Evolutionary conservation across 768 basidiomycete genomes (phyloP), one percentile per base, ranked within the genome.

Genomic region (Crepidotus variabilis): DNA sequence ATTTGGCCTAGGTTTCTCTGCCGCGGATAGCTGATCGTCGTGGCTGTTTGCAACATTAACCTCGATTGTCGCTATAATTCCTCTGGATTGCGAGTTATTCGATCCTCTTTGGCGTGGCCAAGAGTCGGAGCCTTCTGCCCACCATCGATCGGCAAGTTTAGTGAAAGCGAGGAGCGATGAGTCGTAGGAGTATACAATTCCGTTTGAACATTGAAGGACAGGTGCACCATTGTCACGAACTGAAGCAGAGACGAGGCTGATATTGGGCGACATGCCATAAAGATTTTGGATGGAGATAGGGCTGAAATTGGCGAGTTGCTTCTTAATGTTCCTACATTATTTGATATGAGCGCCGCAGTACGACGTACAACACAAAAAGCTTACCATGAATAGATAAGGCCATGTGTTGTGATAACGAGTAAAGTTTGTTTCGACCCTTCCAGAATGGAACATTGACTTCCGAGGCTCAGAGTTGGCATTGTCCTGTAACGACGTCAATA

Each of bases 121-220:
- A 20, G 80, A 82, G 58, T 91, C 88, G 0, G 90, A 92, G 39
- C 90, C 88, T 61, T 88, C 82, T 0, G 87, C 75, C 87, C 90
- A 95, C 92, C 94, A 96, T 1, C 81, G 73, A 50, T 92, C 89
- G 45, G 84, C 84, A 39, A 98, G 71, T 61, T 87, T 86, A 51
- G 85, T 77, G 86, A 92, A 98, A 4, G 84, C 67, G 24, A 71
- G 69, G 1, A 95, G 78, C 7, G 76, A 70, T 1, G 80, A 52
- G 61, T 96, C 92, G 69, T 91, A 98, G 0, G 92, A 85, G 66
- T 90, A 88, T 2, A 88, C 81, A 18, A 84, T 71, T n/a, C 92
- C 91, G 23, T 83, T 84, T 0, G 92, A 89, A 47, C 90, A 83
- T 39, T 84, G 78, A 51, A 98, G 72, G 56, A 96, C 72, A 0